Evolutionary conservation across 768 basidiomycete genomes (phyloP).

Genomic region (Scleroderma citrinum): DNA sequence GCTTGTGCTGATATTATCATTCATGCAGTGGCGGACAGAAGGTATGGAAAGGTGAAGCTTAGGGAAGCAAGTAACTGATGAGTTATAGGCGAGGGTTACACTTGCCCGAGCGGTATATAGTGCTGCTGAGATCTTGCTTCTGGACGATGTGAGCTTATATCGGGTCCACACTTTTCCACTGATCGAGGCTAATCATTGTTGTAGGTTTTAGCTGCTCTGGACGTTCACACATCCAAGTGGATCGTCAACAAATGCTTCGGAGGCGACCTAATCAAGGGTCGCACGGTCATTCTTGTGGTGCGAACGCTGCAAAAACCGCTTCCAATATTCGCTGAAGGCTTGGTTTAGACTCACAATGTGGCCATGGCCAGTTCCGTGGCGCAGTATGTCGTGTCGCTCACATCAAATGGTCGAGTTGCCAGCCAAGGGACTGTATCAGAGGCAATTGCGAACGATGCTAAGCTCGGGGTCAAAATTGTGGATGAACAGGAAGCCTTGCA

Average conservation of each 20-base stretch:
- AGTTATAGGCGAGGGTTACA: conserved; percentile 40
- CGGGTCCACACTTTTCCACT: neutral
- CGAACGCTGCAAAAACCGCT: conserved; percentile 8
- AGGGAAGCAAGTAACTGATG: neutral
- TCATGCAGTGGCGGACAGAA: conserved; percentile 47
- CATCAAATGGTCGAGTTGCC: conserved; percentile 45
- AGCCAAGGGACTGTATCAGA: conserved; percentile 46
- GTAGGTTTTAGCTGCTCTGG: conserved; percentile 48
- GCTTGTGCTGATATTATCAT: neutral
- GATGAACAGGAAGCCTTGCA: conserved; percentile 11
- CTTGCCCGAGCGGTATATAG: conserved; percentile 58
- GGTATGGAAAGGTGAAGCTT: conserved; percentile 21
- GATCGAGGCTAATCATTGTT: neutral
- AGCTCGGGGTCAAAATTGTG: conserved; percentile 16
- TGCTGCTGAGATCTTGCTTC: conserved; percentile 52
- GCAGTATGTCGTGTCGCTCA: conserved; percentile 47
- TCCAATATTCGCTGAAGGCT: neutral
- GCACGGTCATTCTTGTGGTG: conserved; percentile 51
- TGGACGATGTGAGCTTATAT: conserved; percentile 54
- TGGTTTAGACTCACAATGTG: conserved; percentile 28
- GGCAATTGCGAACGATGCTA: conserved; percentile 37
- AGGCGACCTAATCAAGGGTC: conserved; percentile 40
- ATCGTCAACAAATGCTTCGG: conserved; percentile 44
- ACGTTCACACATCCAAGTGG: conserved; percentile 48
- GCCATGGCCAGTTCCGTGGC: conserved; percentile 20